Evolutionary conservation across 331 rosid genomes (phyloP).

Genomic region (Malus hybrid): DNA sequence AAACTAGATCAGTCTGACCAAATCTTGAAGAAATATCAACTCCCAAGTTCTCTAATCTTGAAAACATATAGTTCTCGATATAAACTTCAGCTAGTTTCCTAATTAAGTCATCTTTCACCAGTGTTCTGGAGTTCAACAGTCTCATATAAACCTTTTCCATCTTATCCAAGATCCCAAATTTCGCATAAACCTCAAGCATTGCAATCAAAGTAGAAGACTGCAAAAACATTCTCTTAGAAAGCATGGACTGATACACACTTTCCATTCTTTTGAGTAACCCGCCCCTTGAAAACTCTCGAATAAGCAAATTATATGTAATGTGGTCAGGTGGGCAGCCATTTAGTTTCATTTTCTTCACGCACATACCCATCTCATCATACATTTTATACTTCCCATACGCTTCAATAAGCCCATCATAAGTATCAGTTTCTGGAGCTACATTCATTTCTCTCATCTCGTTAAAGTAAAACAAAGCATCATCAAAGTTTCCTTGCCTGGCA

Average conservation of each 20-base stretch:
- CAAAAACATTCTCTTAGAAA: conserved; percentile 45
- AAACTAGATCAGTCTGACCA: conserved; percentile 47
- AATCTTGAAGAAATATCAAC: conserved; percentile 28
- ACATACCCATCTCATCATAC: conserved; percentile 64
- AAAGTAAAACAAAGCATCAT: conserved; percentile 34
- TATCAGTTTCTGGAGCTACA: conserved; percentile 38
- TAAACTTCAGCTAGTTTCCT: conserved; percentile 58
- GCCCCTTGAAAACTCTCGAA: conserved; percentile 52
- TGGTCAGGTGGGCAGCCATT: conserved; percentile 55
- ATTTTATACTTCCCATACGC: conserved; percentile 57
- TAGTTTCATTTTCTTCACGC: conserved; percentile 52
- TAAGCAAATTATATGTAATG: conserved; percentile 55
- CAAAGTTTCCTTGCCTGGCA: conserved; percentile 37
- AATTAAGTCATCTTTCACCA: conserved; percentile 47
- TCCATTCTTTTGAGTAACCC: conserved; percentile 59
- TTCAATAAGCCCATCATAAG: conserved; percentile 56
- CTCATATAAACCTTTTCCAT: conserved; percentile 54
- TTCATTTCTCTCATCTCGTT: conserved; percentile 48
- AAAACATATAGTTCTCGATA: conserved; percentile 53
- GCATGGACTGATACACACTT: conserved; percentile 44
- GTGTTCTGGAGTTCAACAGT: conserved; percentile 32
- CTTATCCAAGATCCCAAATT: conserved; percentile 58
- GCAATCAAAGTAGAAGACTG: conserved; percentile 53
- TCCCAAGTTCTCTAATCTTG: conserved; percentile 56
- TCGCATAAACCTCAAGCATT: conserved; percentile 66